Conservation (phyloP, 2,329 filamentous ascomycete genomes). For the Claviceps sp. region DNA sequence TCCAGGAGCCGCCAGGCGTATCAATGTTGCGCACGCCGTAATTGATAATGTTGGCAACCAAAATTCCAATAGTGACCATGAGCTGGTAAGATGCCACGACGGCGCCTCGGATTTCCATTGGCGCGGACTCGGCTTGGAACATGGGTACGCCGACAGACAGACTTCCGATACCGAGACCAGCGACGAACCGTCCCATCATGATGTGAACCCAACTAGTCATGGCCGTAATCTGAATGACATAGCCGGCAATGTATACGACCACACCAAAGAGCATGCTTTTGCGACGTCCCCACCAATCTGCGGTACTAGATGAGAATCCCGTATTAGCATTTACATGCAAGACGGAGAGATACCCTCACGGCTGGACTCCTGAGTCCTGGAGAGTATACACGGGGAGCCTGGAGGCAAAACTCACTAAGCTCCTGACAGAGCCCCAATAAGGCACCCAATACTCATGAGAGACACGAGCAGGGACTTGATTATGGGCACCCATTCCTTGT, state of each 20-base stretch:
- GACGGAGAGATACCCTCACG: too few species aligned
- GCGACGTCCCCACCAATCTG: slow-evolving; percentile 45
- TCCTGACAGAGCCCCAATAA: slow-evolving; percentile 39
- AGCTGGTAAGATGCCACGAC: slow-evolving; percentile 61
- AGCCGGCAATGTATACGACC: slow-evolving; percentile 48
- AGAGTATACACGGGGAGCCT: too few species aligned
- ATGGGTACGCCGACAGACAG: slow-evolving; percentile 53
- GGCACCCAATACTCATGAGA: slow-evolving; percentile 40
- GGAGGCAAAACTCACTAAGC: slow-evolving; percentile 24
- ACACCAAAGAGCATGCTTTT: slow-evolving; percentile 39
- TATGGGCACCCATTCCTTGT: slow-evolving; percentile 25
- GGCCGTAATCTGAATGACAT: slow-evolving; percentile 52
- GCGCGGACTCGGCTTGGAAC: slow-evolving; percentile 52
- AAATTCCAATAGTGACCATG: slow-evolving; percentile 59
- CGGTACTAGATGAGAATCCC: slow-evolving; percentile 21
- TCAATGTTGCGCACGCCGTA: slow-evolving; percentile 33
- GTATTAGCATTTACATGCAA: not conserved
- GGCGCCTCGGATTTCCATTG: slow-evolving; percentile 48
- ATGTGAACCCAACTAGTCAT: slow-evolving; percentile 48
- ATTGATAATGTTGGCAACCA: slow-evolving; percentile 41
- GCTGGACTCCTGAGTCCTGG: too few species aligned
- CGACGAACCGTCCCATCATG: slow-evolving; percentile 51
- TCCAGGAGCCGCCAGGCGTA: slow-evolving; percentile 37
- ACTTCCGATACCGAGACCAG: slow-evolving; percentile 54
- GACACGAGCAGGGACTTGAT: slow-evolving; percentile 40